Evolutionary conservation across 352 stramenopile species (phyloP), one percentile per base, ranked within the genome.

Genomic region (Phytophthora sansomeana): DNA sequence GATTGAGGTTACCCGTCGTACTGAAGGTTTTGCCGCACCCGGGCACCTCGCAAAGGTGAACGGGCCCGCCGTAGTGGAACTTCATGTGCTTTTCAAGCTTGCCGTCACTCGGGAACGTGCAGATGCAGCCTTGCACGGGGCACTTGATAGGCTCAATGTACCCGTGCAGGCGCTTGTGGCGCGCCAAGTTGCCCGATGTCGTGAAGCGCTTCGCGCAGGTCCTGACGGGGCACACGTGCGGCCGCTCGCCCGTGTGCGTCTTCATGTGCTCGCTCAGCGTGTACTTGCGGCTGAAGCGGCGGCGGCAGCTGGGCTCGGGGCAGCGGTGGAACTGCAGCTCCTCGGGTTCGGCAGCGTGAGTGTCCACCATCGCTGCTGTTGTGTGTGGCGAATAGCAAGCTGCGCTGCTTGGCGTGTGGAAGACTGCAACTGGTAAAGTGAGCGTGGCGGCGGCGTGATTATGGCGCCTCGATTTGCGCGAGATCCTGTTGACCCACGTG

Each of bases 41-140:
- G 19, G 61, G 51, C 43, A 83, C 63, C 0, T 24, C 70, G 57
- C 79, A 88, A 7, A 80, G 69, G 26, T 86, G 73, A 11, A 81
- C 74, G n/a, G 67, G 59, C 38, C 60, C 63, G n/a, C 79, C 79
- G 3, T 69, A 32, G 28, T 88, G 79, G 41, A 75, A 85, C 63
- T 83, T 80, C 74, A 85, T 85, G 66, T 87, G 78, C 47, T 85
- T 83, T 19, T 78, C 75, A 41, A 83, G 68, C 72, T 83, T 83
- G 63, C 74, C 78, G 63, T 77, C 73, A 64, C 72, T 83, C 21
- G 72, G 32, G 33, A 83, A 83, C 7, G 72, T 60, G 64, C 75
- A 74, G 41, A 61, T 28, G 63, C n/a, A n/a, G n/a, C n/a, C n/a
- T n/a, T n/a, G n/a, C n/a, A n/a, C n/a, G n/a, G n/a, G n/a, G n/a